Evolutionary conservation across 768 basidiomycete species (phyloP).

Genomic region (Tricholoma bakamatsutake): DNA sequence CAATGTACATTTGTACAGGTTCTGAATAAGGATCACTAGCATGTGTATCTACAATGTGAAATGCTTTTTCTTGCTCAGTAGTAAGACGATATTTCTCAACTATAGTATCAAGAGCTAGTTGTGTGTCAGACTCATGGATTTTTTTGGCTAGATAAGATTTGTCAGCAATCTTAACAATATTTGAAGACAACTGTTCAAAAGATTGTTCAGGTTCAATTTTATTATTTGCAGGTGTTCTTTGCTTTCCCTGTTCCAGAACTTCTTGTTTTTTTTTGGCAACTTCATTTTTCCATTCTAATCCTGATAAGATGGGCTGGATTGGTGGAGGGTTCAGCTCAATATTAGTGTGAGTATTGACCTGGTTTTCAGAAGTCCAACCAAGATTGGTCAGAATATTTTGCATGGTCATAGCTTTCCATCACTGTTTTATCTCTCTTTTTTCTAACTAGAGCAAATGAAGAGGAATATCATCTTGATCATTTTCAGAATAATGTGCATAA

Average conservation of each 20-base stretch:
- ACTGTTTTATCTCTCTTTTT: background rate
- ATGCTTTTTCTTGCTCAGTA: background rate
- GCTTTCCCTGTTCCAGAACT: background rate
- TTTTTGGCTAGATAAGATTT: too few species aligned
- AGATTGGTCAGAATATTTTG: background rate
- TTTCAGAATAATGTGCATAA: background rate
- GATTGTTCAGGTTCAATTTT: constrained; percentile 26
- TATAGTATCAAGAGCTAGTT: background rate
- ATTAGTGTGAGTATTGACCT: background rate
- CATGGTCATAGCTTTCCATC: too few species aligned
- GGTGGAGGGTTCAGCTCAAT: too few species aligned
- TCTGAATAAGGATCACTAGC: too few species aligned
- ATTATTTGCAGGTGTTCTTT: constrained; percentile 1
- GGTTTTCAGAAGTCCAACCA: background rate
- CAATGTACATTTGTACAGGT: too few species aligned
- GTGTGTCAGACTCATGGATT: too few species aligned
- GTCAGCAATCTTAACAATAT: too few species aligned
- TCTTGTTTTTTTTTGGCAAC: background rate
- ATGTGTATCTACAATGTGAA: too few species aligned
- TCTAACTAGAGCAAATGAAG: background rate
- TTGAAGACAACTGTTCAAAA: constrained; percentile 2
- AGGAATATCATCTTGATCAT: background rate
- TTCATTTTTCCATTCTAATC: too few species aligned
- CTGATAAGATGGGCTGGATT: too few species aligned
- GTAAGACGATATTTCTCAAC: constrained; percentile 2